Evolutionary conservation across 176 grass and related monocot genomes (phyloP), one percentile per base, ranked within the genome.

Genomic region (Oryza rufipogon): DNA sequence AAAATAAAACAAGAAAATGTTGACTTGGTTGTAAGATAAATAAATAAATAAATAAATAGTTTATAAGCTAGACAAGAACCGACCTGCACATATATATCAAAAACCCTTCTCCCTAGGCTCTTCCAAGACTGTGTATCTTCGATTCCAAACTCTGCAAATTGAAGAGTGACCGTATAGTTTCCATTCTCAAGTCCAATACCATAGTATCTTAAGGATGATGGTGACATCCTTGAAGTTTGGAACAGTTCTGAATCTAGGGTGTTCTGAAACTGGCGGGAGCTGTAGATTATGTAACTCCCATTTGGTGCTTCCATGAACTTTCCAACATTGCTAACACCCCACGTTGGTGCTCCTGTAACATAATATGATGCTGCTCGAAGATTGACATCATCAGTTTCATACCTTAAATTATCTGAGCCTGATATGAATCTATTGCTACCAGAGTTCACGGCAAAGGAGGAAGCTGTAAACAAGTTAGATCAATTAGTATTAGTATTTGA

Each of bases 31-130:
- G 73, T 49, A 79, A 61, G 44, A 19, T 67, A 65, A 71, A n/a
- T 11, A 23, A 71, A 68, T 63, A 13, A 38, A n/a, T 11, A 23
- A 71, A 68, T 63, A 13, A 47, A 7, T 69, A 66, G 17, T n/a
- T 32, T 85, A 64, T 33, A 58, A 22, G 39, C 46, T 36, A 36
- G 3, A 85, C 7, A 48, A 49, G n/a, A 90, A 73, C 60, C 15
- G 14, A 95, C 96, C 89, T 98, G 96, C 19, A 95, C 48, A 85
- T 98, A 98, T 61, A 98, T 93, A 90, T 98, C 91, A 71, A 98
- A 98, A 85, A 92, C 67, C 79, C 96, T 93, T 78, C 87, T 95
- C 12, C 96, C 96, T 13, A 13, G 11, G 73, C 89, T 95, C 66
- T 80, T 79, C 91, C 89, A 95, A 12, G 80, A 54, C 58, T 80